Conservation (phyloP, 2,329 filamentous ascomycete genomes). For the Metarhizium humberi region DNA sequence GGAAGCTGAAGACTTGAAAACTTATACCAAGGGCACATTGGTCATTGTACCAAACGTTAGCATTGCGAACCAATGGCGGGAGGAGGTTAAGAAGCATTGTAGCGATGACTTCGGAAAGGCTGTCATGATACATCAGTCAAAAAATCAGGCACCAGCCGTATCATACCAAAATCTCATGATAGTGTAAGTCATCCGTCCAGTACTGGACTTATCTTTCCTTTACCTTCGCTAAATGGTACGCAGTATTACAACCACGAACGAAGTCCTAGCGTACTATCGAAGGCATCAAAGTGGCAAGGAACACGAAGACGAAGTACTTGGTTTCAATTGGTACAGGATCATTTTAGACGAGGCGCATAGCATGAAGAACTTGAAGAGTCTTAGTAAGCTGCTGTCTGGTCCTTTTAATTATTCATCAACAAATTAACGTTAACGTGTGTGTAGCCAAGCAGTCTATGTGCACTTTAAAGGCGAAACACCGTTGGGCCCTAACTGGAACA, state of each 20-base stretch:
- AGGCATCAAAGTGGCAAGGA: background rate
- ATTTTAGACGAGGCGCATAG: conserved; percentile 48
- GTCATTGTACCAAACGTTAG: conserved; percentile 19
- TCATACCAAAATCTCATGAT: background rate
- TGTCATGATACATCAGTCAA: conserved; percentile 8
- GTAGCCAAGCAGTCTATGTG: conserved; percentile 11
- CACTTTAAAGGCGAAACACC: conserved; percentile 17
- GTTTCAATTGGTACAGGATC: conserved; percentile 35
- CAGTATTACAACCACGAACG: background rate
- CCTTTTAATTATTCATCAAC: background rate
- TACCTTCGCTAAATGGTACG: background rate
- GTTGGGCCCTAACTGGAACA: conserved; percentile 27
- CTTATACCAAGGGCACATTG: conserved; percentile 26
- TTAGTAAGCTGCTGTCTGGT: conserved; percentile 17
- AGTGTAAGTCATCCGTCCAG: background rate
- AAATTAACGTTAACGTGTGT: background rate
- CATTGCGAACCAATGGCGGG: conserved; percentile 18
- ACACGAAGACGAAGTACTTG: background rate
- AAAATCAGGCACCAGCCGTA: background rate
- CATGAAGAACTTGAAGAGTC: conserved; percentile 38
- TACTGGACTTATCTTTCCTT: background rate
- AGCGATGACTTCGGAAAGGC: background rate
- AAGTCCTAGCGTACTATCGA: background rate
- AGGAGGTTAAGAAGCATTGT: conserved; percentile 18
- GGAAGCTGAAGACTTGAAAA: conserved; percentile 21